Evolutionary conservation across 345 rosid species (phyloP).

Genomic region (Salix koriyanagi): DNA sequence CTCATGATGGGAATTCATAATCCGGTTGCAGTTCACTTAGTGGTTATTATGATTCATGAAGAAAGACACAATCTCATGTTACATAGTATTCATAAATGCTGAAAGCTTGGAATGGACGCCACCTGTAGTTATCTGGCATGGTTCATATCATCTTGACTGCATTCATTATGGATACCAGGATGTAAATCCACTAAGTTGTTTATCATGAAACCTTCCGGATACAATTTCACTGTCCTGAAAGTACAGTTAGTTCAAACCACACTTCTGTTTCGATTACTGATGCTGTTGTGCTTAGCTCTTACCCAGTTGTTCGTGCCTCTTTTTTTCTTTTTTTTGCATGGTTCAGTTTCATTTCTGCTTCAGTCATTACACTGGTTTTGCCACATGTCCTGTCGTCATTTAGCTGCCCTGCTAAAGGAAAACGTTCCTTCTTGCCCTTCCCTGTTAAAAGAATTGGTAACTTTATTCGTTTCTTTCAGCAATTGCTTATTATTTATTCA

Average conservation of each 20-base stretch:
- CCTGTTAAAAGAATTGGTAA: neutral
- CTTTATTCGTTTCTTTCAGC: neutral
- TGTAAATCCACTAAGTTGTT: neutral
- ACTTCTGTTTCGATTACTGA: neutral
- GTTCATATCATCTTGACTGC: neutral
- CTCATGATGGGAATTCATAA: conserved; percentile 3
- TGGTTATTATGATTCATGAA: neutral
- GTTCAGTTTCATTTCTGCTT: neutral
- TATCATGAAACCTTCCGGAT: neutral
- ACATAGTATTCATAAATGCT: neutral
- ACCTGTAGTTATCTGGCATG: neutral
- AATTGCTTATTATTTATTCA: neutral
- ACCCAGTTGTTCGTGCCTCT: neutral
- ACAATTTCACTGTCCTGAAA: neutral
- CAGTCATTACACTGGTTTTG: neutral
- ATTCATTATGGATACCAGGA: neutral
- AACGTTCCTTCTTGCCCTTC: neutral
- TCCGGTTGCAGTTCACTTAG: conserved; percentile 1
- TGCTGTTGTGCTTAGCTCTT: neutral
- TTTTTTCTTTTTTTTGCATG: neutral
- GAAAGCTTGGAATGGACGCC: neutral
- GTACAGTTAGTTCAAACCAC: neutral
- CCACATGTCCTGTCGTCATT: neutral
- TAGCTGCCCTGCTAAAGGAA: neutral
- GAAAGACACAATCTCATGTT: neutral